phyloP scores from a whole-genome alignment of 2,329 filamentous ascomycete species.

The Macrophomina tecta region DNA sequence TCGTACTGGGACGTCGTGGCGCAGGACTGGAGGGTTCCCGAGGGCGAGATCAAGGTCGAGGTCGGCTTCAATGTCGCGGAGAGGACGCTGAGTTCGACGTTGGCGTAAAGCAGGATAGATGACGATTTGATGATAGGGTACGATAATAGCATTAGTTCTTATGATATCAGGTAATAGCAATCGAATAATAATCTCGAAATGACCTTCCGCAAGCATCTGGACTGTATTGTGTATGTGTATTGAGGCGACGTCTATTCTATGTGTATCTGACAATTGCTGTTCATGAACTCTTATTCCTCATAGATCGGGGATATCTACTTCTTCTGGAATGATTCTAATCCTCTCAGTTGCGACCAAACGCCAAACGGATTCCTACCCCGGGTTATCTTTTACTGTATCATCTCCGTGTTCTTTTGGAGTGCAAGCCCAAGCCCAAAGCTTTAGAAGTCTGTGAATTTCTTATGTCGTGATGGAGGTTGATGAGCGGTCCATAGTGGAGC shows the following conservation, averaged over 20 bases:
- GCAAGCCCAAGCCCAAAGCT: too few species aligned
- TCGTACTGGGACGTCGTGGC: slow-evolving; percentile 56
- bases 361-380: too few species aligned
- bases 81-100: neutral
- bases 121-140: slow-evolving; percentile 14
- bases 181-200: neutral
- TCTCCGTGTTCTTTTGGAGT: too few species aligned
- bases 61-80: slow-evolving; percentile 33
- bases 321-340: too few species aligned
- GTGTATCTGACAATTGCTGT: neutral
- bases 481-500: too few species aligned
- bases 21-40: slow-evolving; percentile 51
- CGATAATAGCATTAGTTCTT: neutral
- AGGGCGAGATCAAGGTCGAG: slow-evolving; percentile 30
- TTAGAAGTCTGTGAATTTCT: too few species aligned
- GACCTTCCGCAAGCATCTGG: neutral
- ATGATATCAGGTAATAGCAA: neutral
- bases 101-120: neutral
- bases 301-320: too few species aligned
- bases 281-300: neutral
- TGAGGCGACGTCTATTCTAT: neutral
- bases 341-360: too few species aligned
- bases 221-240: neutral
- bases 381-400: too few species aligned
- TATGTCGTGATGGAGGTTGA: too few species aligned